Base-by-base conservation (phyloP, 768 basidiomycete species). In the Mycena filopes region DNA sequence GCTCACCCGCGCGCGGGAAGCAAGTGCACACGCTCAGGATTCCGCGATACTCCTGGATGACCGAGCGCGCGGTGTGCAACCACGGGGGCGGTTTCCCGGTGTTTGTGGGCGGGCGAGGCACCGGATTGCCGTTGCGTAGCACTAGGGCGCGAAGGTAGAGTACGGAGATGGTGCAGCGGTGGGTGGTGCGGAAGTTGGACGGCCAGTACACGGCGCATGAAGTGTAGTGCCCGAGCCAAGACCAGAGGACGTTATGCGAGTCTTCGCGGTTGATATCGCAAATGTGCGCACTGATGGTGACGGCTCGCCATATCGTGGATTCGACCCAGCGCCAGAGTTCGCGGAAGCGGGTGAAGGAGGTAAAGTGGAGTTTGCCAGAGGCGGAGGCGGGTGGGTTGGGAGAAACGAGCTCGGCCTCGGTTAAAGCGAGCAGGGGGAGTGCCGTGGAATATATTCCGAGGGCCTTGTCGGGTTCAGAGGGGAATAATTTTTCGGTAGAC, bases 281-380 rank as follows among this genome's bases (percentile, higher is more conserved):
- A 0, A 78, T 77, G 16, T 83, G 83, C 4, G 93, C 80, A 18
- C 88, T 85, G 0, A 95, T 76, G 2, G 92, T 79, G 45, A 93
- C 83, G 2, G 89, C 89, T n/a, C 96, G 86, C 81, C 92, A 92
- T n/a, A 96, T 79, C 25, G 94, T 82, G 21, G 89, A 84, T 70
- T 97, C 94, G 3, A 87, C 82, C 92, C 93, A 96, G 53, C 95
- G 84, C 85, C 94, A 95, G 12, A 96, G 82, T 71, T 98, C 96
- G 9, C 91, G 90, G 59, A 92, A 88, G 48, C 84, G 84, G 4
- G 79, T 74, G 70, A 95, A 95, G 6, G 88, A 82, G 3, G 84
- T 78, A 46, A 82, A 83, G 58, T 82, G 82, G n/a, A 79, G 71
- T 66, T 76, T 81, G 7, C 79, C 79, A 31, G 73, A 61, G 55